These are phyloP conservation scores for Cutaneotrichosporon arboriforme DNA, from an alignment of 1,284 basidiomycete genomes.

Conservation along the genomic window DNA sequence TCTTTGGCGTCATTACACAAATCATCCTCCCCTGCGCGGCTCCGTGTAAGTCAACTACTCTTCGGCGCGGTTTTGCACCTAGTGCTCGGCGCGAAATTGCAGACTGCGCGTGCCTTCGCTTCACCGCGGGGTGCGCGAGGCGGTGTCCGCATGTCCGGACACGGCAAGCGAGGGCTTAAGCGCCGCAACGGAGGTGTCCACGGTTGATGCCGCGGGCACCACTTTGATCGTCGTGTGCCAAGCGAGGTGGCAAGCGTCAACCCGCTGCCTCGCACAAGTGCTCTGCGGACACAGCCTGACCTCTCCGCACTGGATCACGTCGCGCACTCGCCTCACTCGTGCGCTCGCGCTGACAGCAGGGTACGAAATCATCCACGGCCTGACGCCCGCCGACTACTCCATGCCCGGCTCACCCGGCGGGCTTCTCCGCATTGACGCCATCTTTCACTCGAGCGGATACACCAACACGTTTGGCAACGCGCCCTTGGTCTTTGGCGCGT, in stretches of 20 bases:
- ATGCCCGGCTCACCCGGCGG: conserved; percentile 92
- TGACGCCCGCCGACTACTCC: conserved; percentile 86
- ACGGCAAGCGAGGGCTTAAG: too few species aligned
- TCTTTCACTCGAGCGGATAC: conserved; percentile 77
- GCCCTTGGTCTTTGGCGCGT: conserved; percentile 93
- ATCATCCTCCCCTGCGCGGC: conserved; percentile 88
- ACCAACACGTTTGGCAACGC: conserved; percentile 76
- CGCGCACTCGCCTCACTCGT: background rate
- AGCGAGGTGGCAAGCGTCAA: too few species aligned
- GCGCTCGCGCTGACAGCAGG: conserved; percentile 56
- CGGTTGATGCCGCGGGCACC: too few species aligned
- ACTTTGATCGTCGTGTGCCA: too few species aligned
- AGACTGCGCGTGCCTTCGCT: background rate
- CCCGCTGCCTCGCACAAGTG: too few species aligned
- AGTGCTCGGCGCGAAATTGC: background rate
- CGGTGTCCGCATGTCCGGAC: too few species aligned
- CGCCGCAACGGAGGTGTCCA: too few species aligned
- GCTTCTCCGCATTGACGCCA: conserved; percentile 81
- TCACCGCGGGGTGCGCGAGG: too few species aligned
- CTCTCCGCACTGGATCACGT: too few species aligned
- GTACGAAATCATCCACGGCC: conserved; percentile 97
- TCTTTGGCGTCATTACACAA: conserved; percentile 82
- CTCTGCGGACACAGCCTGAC: too few species aligned
- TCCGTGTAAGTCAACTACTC: conserved; percentile 66
- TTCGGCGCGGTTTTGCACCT: background rate